Conservation (phyloP, 257 asterid species). For the Handroanthus guayacan region DNA sequence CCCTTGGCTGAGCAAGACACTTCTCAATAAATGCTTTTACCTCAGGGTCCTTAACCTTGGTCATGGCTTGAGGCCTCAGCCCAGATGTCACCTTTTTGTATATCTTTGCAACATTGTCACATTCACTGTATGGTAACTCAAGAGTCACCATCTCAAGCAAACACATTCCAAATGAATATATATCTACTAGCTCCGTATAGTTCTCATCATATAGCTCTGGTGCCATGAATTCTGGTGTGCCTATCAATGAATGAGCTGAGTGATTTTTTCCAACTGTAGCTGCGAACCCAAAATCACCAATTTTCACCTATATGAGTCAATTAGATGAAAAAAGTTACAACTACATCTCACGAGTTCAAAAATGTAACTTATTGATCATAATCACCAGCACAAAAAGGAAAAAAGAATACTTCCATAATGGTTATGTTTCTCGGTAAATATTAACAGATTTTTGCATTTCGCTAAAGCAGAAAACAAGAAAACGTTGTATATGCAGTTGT, state of each 20-base stretch:
- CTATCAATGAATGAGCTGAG: conserved; percentile 72
- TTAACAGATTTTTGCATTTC: too few relatives aligned
- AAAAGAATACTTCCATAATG: too few relatives aligned
- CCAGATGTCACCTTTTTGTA: conserved; percentile 76
- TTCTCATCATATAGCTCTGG: conserved; percentile 84
- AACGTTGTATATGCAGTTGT: too few relatives aligned
- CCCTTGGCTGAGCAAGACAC: conserved; percentile 71
- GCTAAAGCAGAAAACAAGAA: too few relatives aligned
- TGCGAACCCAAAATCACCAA: conserved; percentile 80
- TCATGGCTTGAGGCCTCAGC: conserved; percentile 72
- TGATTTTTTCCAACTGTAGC: conserved; percentile 61
- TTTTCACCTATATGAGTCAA: conserved; percentile 59
- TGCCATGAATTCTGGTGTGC: conserved; percentile 90
- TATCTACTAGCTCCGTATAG: conserved; percentile 66
- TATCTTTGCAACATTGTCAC: conserved; percentile 69
- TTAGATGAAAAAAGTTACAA: background rate
- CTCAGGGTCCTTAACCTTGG: conserved; percentile 65
- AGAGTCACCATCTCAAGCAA: conserved; percentile 78
- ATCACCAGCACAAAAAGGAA: background rate
- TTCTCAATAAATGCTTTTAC: conserved; percentile 68
- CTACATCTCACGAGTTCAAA: background rate
- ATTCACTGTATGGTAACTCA: conserved; percentile 74
- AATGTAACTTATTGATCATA: background rate
- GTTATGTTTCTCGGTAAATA: too few relatives aligned
- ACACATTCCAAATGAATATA: conserved; percentile 83